These are phyloP conservation scores for Penicillium sp. DNA, from an alignment of 2,329 filamentous ascomycete species.

Conservation along the genomic window DNA sequence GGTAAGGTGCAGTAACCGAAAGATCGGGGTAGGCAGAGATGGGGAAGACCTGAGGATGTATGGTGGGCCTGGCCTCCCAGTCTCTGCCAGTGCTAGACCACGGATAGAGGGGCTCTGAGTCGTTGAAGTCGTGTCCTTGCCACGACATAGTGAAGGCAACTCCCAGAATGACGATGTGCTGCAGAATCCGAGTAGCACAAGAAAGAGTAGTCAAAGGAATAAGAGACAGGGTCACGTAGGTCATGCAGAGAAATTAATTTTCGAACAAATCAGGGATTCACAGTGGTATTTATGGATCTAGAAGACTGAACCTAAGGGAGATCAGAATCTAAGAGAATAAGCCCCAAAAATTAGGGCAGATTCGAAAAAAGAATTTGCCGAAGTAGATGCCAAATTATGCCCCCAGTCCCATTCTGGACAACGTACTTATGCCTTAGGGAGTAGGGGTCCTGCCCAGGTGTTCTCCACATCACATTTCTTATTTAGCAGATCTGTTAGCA, in stretches of 20 bases:
- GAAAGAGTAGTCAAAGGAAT: not conserved
- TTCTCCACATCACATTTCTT: not conserved
- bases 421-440: not conserved
- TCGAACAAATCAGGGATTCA: not conserved
- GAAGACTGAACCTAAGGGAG: too few relatives aligned
- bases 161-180: not conserved
- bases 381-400: not conserved
- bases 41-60: not conserved
- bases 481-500: not conserved
- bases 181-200: not conserved
- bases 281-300: not conserved
- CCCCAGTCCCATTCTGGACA: not conserved
- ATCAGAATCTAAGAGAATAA: not conserved
- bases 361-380: not conserved
- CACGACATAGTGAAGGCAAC: not conserved
- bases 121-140: not conserved
- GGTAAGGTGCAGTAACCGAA: not conserved
- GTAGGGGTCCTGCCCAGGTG: not conserved
- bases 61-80: not conserved
- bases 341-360: not conserved
- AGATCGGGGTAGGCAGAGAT: not conserved
- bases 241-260: not conserved
- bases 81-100: not conserved
- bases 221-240: not conserved
- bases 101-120: not conserved